Evolutionary conservation across 2,329 filamentous ascomycete species (phyloP).

Genomic region (Colletotrichum sp.): DNA sequence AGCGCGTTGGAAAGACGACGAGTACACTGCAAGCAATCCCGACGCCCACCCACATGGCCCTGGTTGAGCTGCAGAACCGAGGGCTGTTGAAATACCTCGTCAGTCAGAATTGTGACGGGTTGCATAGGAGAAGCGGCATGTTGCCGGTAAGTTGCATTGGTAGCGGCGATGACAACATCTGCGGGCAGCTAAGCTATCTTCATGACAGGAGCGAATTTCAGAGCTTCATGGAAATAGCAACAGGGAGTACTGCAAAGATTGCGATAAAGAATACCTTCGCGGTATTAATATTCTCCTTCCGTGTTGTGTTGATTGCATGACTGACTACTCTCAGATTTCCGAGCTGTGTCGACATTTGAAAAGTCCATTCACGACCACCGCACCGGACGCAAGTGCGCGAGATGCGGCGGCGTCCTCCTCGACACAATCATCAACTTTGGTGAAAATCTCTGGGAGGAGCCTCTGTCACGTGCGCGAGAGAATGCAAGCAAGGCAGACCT

Average conservation of each 20-base stretch:
- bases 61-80: conserved; percentile 46
- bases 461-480: conserved; percentile 34
- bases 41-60: conserved; percentile 50
- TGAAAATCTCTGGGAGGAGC: conserved; percentile 36
- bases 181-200: not conserved
- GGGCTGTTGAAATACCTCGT: conserved; percentile 47
- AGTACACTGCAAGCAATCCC: conserved; percentile 49
- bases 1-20: conserved; percentile 32
- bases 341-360: conserved; percentile 47
- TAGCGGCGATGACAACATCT: no score
- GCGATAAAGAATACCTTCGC: conserved; percentile 50
- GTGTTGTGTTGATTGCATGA: no score
- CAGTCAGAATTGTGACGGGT: conserved; percentile 50
- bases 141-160: conserved; percentile 34
- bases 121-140: conserved; percentile 51
- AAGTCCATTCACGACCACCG: conserved; percentile 48
- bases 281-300: no score
- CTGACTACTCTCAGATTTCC: conserved; percentile 40
- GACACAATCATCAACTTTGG: conserved; percentile 53
- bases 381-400: conserved; percentile 47
- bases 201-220: conserved; percentile 43
- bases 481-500: conserved; percentile 47
- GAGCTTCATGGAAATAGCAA: conserved; percentile 55
- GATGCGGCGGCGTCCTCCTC: conserved; percentile 40
- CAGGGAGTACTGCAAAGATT: conserved; percentile 47